Base-by-base conservation (phyloP, 106 monocot species). In the Dendrobium nobile region DNA sequence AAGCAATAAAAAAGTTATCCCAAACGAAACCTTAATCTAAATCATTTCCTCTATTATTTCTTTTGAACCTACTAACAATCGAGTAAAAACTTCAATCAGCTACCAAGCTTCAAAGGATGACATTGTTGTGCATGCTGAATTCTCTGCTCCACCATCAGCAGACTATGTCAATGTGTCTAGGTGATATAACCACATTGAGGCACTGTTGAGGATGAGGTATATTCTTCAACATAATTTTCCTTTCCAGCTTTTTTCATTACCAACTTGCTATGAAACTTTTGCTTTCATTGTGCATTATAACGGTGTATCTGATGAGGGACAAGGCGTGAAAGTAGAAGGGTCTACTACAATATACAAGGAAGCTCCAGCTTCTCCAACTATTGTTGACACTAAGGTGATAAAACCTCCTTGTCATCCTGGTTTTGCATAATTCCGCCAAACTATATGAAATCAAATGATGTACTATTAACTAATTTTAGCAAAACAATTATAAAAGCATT, bases 71-170 rank as follows among this genome's bases (percentile, higher is more conserved):
- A 1, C 9, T 82, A 2, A 70, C 22, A 42, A 0, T 83, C 76
- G 13, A 17, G 16, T 56, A 73, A 20, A 28, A 59, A 28, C 20
- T 3, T 28, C 28, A 79, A 79, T 75, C 68, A 94, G 96, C 19
- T 99, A 99, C 82, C 95, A 95, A 87, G 95, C 99, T 47, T 95
- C 99, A 15, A 99, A 95, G 85, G 95, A 99, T 28, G 28, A 28
- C 28, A 28, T 28, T 28, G 28, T 28, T 28, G 28, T 28, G 28
- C 28, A 28, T 28, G 28, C 28, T 28, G 28, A 28, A 28, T 1
- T 28, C 28, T 28, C 28, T 28, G 28, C 28, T 28, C 28, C 0
- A 28, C 28, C 28, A 28, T 28, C 28, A 1, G 1, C 28, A 28
- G 28, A 28, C 28, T 28, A 28, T 28, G 28, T 28, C 28, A 28